A percentile compares a stretch with the other conserved stretches of the same genome.
phyloP scores from a whole-genome alignment of 257 asterid species.

The Datura wrightii region DNA sequence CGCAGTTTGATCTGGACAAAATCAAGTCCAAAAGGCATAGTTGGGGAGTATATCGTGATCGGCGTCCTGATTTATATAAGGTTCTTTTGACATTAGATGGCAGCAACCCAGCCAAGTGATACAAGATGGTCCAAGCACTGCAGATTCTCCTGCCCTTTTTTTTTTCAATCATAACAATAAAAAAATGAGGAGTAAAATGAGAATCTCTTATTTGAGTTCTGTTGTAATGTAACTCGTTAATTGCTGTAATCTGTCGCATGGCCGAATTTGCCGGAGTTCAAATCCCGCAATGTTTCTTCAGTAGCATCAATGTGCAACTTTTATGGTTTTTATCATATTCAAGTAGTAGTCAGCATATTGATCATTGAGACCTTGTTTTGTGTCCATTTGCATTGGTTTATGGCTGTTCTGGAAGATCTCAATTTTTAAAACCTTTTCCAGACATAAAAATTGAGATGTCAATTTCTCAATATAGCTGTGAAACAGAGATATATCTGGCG shows the following conservation, averaged over 20 bases:
- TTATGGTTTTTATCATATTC: background rate
- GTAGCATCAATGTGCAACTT: slow-evolving; percentile 12
- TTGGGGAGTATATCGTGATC: slow-evolving; percentile 95
- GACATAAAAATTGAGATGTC: slow-evolving; percentile 12
- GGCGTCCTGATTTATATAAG: slow-evolving; percentile 95
- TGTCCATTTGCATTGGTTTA: background rate
- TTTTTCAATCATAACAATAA: slow-evolving; percentile 6
- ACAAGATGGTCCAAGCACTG: background rate
- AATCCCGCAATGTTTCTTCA: background rate
- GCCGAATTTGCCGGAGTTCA: background rate
- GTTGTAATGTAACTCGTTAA: background rate
- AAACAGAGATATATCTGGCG: slow-evolving; percentile 30
- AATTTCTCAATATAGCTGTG: slow-evolving; percentile 13
- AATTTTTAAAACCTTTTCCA: background rate
- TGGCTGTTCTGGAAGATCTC: slow-evolving; percentile 29
- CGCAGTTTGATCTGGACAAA: slow-evolving; percentile 76
- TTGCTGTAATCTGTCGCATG: background rate
- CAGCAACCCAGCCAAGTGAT: slow-evolving; percentile 41
- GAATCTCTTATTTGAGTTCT: background rate
- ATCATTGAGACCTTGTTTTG: slow-evolving; percentile 21
- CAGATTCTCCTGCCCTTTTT: background rate
- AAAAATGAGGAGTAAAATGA: background rate
- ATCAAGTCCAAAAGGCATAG: slow-evolving; percentile 78
- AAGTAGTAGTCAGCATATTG: background rate
- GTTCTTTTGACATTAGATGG: slow-evolving; percentile 92